Conservation (phyloP, 352 stramenopile species). For the Elongisporangium undulatum region DNA sequence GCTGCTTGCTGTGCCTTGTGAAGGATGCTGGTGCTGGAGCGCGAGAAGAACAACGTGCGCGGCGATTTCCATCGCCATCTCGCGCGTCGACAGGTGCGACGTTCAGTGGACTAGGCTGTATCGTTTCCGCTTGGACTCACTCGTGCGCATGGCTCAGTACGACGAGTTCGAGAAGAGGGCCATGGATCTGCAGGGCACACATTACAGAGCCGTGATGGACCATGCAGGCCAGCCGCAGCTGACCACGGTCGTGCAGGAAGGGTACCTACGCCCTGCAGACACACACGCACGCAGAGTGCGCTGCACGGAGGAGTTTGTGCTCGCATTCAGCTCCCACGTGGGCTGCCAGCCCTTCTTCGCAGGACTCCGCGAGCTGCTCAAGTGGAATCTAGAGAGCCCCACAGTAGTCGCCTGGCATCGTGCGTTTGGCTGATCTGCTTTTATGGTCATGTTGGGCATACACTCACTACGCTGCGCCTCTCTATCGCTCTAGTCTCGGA, state of each 20-base stretch:
- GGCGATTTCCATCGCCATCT: constrained; percentile 45
- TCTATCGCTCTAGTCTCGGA: constrained; percentile 45
- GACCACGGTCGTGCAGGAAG: constrained; percentile 30
- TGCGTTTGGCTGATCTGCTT: constrained; percentile 14
- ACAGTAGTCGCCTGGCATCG: constrained; percentile 65
- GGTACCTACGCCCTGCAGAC: constrained; percentile 32
- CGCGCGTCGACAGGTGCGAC: constrained; percentile 31
- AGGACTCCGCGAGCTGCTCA: constrained; percentile 43
- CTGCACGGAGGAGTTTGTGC: constrained; percentile 39
- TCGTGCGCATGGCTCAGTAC: constrained; percentile 28
- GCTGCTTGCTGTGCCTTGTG: constrained; percentile 3
- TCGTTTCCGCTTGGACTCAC: neutral
- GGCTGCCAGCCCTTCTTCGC: constrained; percentile 68
- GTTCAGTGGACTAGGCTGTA: neutral
- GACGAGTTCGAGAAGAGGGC: constrained; percentile 38
- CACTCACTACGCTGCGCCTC: constrained; percentile 1
- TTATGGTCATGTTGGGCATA: neutral
- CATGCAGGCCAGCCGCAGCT: constrained; percentile 22
- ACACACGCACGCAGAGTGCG: constrained; percentile 32
- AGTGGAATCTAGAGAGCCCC: constrained; percentile 59
- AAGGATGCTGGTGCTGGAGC: constrained; percentile 54
- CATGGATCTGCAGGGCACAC: constrained; percentile 38
- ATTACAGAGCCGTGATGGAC: constrained; percentile 38
- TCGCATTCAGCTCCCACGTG: constrained; percentile 37
- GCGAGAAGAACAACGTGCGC: constrained; percentile 64